A percentile compares a stretch with the other conserved stretches of the same genome.
Evolutionary conservation across 257 asterid species (phyloP).

Genomic region (Henckelia pumila): DNA sequence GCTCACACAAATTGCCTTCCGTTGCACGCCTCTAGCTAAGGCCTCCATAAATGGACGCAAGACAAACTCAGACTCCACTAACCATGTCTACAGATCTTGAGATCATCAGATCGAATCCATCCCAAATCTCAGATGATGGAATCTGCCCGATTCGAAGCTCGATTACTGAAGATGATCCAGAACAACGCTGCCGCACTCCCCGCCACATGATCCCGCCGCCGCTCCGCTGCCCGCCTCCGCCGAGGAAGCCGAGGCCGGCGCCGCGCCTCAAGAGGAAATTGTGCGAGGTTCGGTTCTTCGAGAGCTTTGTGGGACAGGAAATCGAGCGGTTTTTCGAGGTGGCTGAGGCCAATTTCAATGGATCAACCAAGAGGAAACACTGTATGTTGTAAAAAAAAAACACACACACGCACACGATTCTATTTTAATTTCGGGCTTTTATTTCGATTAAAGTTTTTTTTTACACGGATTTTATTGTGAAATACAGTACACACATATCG

Average conservation of each 20-base stretch:
- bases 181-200: slow-evolving; percentile 38
- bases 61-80: slow-evolving; percentile 22
- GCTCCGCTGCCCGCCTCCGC: slow-evolving; percentile 58
- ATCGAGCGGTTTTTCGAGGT: slow-evolving; percentile 45
- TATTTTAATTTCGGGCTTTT: too few species aligned
- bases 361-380: slow-evolving; percentile 35
- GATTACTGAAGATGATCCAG: not conserved
- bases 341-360: slow-evolving; percentile 25
- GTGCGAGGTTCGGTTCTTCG: slow-evolving; percentile 38
- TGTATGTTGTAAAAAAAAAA: slow-evolving; percentile 29
- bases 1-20: slow-evolving; percentile 32
- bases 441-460: too few species aligned
- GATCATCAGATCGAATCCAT: slow-evolving; percentile 26
- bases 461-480: too few species aligned
- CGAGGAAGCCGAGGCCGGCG: slow-evolving; percentile 43
- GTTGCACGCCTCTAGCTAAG: slow-evolving; percentile 33
- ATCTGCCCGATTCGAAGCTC: slow-evolving; percentile 2
- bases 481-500: too few species aligned
- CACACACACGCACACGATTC: not conserved
- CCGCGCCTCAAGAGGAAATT: slow-evolving; percentile 42
- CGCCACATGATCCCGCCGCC: slow-evolving; percentile 42
- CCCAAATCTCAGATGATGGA: slow-evolving; percentile 4
- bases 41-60: slow-evolving; percentile 31
- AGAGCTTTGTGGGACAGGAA: slow-evolving; percentile 37
- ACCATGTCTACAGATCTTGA: slow-evolving; percentile 55